A percentile compares a stretch with the other conserved stretches of the same genome.
These are phyloP conservation scores for Calycina marina DNA, from an alignment of 2,329 filamentous ascomycete species.

Conservation along the genomic window DNA sequence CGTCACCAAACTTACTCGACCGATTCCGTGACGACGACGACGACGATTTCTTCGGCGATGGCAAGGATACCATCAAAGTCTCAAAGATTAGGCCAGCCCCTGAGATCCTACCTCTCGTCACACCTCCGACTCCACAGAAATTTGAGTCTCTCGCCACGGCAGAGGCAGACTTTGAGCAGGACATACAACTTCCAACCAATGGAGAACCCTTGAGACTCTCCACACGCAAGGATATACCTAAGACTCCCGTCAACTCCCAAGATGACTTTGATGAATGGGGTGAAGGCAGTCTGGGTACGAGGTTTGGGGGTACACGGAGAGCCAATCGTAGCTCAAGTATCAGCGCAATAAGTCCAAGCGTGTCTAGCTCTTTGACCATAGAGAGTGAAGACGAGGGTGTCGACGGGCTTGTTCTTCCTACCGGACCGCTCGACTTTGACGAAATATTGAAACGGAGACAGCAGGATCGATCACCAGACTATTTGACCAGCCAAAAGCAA, in stretches of 20 bases:
- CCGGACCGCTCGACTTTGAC: constrained; percentile 69
- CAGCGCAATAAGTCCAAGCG: constrained; percentile 81
- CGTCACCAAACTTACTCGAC: constrained; percentile 38
- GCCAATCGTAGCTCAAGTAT: constrained; percentile 75
- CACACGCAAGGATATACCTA: constrained; percentile 42
- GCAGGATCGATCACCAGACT: constrained; percentile 41
- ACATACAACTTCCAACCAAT: constrained; percentile 56
- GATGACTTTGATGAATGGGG: constrained; percentile 88
- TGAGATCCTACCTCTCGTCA: constrained; percentile 39
- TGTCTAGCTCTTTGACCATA: constrained; percentile 77
- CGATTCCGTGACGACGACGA: constrained; percentile 49
- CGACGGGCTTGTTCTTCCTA: constrained; percentile 75
- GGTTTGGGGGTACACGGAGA: constrained; percentile 73
- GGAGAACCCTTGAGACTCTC: constrained; percentile 49
- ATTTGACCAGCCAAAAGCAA: constrained; percentile 23
- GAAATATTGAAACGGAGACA: constrained; percentile 63
- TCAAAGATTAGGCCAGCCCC: constrained; percentile 39
- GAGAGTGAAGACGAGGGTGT: constrained; percentile 92
- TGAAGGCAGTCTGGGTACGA: constrained; percentile 81
- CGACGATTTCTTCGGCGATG: constrained; percentile 49
- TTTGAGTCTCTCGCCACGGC: constrained; percentile 20
- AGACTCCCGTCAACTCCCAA: constrained; percentile 41
- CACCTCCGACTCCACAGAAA: constrained; percentile 38
- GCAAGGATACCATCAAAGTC: constrained; percentile 52
- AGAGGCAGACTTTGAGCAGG: constrained; percentile 57